Base-by-base conservation (phyloP, 176 grass and related monocot species). In the Cenchrus americanus region DNA sequence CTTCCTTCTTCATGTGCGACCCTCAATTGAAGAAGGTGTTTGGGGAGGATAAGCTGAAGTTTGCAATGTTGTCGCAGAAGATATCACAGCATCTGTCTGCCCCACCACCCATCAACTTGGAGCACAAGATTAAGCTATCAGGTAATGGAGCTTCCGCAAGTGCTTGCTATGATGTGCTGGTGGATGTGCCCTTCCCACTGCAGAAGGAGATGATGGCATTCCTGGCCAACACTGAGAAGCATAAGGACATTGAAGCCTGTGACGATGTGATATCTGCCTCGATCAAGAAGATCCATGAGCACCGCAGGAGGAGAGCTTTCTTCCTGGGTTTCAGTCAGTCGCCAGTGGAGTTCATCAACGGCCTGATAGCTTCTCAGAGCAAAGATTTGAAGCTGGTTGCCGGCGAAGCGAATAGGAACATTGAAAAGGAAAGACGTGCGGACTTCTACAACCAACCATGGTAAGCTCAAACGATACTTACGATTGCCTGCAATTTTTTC, bases 271-370 rank as follows among this genome's bases (percentile, higher is more conserved):
- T 98, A 73, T 93, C 89, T 46, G 91, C 96, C 48, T 95, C 91
- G 23, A 95, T 98, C 80, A 98, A 98, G 93, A 98, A 98, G 86
- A 98, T 98, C 78, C 93, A 98, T 78, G 93, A 98, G 91, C 96
- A 98, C 53, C 91, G 96, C 37, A 91, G 91, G 80, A 93, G 96
- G 64, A 90, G 96, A 62, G 91, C 96, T 1, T 98, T 98, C 88
- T 98, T 98, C 80, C 93, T 98, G 80, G 96, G 93, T 32, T 98
- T 98, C 79, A 98, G 96, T 80, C 96, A 98, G 72, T 95, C 92
- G 10, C 93, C 93, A 23, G 96, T 98, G 30, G 96, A 98, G 83
- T 98, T 98, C 58, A 91, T 98, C 75, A 98, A 95, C 71, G 81
- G 93, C 6, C 80, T 98, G 77, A 98, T 98, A 91, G 87, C 87